Percentiles rank a stretch among this genome's conserved stretches.
Conservation (phyloP, 2,329 filamentous ascomycete genomes). For the Aureobasidium sp. region DNA sequence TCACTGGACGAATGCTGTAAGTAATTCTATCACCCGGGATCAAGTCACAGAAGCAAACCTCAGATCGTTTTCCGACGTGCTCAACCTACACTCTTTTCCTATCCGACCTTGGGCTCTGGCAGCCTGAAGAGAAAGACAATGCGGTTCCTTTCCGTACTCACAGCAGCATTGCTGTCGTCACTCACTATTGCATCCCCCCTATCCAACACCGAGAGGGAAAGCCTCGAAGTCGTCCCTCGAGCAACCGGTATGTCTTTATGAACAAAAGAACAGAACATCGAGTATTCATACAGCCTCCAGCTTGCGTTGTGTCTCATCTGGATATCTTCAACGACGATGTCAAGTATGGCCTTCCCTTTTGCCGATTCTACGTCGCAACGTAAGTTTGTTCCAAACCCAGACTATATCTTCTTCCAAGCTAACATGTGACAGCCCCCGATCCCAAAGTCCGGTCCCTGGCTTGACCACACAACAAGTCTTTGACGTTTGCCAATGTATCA, state of each 20-base stretch:
- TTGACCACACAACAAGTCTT: neutral
- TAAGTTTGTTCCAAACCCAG: conserved; percentile 10
- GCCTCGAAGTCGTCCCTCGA: neutral
- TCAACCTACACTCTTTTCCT: neutral
- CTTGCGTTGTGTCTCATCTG: neutral
- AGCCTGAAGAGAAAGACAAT: conserved; percentile 5
- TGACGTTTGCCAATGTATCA: conserved; percentile 5
- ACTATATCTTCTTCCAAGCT: neutral
- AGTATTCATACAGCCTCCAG: neutral
- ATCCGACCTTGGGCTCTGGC: conserved; percentile 6
- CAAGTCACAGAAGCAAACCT: neutral
- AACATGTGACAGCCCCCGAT: neutral
- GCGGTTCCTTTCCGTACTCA: conserved; percentile 3
- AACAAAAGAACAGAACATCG: too few relatives aligned
- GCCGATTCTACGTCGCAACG: conserved; percentile 17
- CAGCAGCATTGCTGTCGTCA: neutral
- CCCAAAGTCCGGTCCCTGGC: neutral
- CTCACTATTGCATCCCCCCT: conserved; percentile 6
- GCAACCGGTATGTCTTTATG: neutral
- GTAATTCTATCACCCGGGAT: neutral
- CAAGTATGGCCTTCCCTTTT: conserved; percentile 3
- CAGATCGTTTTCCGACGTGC: neutral
- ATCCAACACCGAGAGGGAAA: neutral
- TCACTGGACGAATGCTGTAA: neutral
- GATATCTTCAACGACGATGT: neutral